Evolutionary conservation across 116 monocot species (phyloP).

Genomic region (Trichopus zeylanicus): DNA sequence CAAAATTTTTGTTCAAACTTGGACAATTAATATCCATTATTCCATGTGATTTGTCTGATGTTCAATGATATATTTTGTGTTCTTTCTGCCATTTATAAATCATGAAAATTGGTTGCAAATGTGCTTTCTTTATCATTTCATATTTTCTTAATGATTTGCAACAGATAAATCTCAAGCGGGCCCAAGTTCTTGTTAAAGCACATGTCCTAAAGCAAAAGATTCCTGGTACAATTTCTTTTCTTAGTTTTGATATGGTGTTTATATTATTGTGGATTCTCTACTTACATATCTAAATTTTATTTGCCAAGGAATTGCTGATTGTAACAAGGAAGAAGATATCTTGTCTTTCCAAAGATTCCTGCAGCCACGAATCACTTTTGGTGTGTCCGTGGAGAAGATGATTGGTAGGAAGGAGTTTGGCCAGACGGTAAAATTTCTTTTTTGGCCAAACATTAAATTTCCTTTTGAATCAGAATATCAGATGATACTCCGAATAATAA

Average conservation of each 20-base stretch:
- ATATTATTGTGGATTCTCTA: neutral
- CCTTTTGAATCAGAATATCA: too few relatives aligned
- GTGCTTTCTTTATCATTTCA: neutral
- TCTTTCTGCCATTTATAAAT: neutral
- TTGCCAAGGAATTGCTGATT: constrained; percentile 39
- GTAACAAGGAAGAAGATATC: constrained; percentile 73
- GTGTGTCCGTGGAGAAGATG: constrained; percentile 44
- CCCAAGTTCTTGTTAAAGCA: constrained; percentile 77
- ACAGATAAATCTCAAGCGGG: constrained; percentile 89
- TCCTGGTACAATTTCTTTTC: constrained; percentile 42
- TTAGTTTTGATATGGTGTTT: neutral
- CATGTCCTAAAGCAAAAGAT: constrained; percentile 48
- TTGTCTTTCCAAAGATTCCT: constrained; percentile 58
- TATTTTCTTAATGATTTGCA: neutral
- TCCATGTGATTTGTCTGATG: too few relatives aligned
- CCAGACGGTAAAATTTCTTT: constrained; percentile 18
- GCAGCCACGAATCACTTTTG: constrained; percentile 47
- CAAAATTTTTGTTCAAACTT: too few relatives aligned
- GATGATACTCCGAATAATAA: too few relatives aligned
- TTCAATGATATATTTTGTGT: neutral
- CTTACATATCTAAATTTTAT: neutral
- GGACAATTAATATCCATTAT: too few relatives aligned
- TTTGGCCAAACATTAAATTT: neutral
- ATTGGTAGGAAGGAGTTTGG: constrained; percentile 21
- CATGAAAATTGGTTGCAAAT: neutral